A percentile compares a stretch with the other conserved stretches of the same genome.
phyloP scores from a whole-genome alignment of 2,329 filamentous ascomycete species.

The Metarhizium brunneum region DNA sequence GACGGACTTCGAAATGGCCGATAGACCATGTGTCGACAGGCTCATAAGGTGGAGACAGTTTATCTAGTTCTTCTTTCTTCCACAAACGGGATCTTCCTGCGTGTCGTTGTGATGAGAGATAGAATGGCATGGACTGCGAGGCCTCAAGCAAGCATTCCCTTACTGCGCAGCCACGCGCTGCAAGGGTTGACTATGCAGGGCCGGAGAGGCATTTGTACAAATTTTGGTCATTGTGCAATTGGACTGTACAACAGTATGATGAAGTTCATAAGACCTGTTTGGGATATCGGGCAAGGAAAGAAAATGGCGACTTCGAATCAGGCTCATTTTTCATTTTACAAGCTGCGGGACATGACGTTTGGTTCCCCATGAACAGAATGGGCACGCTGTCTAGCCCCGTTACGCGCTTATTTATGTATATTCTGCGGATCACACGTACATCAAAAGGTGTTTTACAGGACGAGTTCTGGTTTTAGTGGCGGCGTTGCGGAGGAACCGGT shows the following conservation, averaged over 20 bases:
- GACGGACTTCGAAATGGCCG: no score
- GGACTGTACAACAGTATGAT: constrained; percentile 20
- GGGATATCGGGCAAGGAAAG: background rate
- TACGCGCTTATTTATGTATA: constrained; percentile 27
- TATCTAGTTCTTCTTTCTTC: background rate
- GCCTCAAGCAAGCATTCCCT: background rate
- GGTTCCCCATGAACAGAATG: constrained; percentile 1
- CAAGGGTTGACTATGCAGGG: background rate
- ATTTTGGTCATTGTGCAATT: constrained; percentile 7
- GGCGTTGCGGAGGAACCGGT: constrained; percentile 18
- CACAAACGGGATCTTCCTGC: no score
- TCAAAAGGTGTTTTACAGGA: constrained; percentile 35
- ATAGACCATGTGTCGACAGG: no score
- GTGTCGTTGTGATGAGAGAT: background rate
- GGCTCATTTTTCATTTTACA: background rate
- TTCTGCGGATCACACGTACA: constrained; percentile 33
- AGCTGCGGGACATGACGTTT: background rate
- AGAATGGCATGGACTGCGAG: background rate
- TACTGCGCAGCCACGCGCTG: background rate
- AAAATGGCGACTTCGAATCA: background rate
- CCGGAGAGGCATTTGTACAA: background rate
- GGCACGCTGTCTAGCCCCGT: background rate
- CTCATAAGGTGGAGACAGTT: background rate
- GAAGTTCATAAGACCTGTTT: constrained; percentile 11
- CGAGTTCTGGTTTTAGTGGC: constrained; percentile 14